Base-by-base conservation (phyloP, 2,329 filamentous ascomycete genomes). In the Colletotrichum lindemuthianum region DNA sequence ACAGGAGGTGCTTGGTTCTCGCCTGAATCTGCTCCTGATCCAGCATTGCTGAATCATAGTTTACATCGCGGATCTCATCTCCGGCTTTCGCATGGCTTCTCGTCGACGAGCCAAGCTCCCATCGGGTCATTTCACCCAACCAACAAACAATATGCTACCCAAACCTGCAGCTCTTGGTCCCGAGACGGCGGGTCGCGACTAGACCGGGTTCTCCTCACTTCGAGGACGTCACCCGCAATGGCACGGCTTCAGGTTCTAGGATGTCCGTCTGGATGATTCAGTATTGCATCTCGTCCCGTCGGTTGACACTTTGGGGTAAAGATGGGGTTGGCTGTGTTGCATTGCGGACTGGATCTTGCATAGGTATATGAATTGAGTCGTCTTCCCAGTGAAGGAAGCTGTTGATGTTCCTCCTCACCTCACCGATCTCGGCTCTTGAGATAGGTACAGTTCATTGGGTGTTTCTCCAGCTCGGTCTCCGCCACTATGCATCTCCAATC, bases 401-500 rank as follows among this genome's bases (percentile, higher is more conserved):
- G 45, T 5, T 16, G 34, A 36, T 13, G n/a, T 47, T 11, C 41
- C 37, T 33, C 12, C 37, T 36, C 56, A 49, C 41, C 16, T 24
- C 33, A 40, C 52, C 59, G 43, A 15, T 44, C 52, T 59, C 60
- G 37, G 44, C 54, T 50, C 34, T 33, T 43, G 36, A 51, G 49
- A 66, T 41, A 64, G 48, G 53, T 54, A 16, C 54, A 41, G n/a
- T 55, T 34, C 41, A 12, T 3, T 41, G 16, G 40, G 32, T 40
- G 33, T 40, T 4, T 12, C 39, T 11, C 34, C 13, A 39, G 33
- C 39, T 36, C 15, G 55, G 44, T 15, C 13, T 56, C 41, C 44
- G 33, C 12, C 51, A 70, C 39, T 12, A 75, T 75, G 73, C 65
- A 57, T 51, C 50, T 68, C 45, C 60, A 66, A 49, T 55, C 67